phyloP scores from a whole-genome alignment of 441 rosid species.

The Gossypium aridum region DNA sequence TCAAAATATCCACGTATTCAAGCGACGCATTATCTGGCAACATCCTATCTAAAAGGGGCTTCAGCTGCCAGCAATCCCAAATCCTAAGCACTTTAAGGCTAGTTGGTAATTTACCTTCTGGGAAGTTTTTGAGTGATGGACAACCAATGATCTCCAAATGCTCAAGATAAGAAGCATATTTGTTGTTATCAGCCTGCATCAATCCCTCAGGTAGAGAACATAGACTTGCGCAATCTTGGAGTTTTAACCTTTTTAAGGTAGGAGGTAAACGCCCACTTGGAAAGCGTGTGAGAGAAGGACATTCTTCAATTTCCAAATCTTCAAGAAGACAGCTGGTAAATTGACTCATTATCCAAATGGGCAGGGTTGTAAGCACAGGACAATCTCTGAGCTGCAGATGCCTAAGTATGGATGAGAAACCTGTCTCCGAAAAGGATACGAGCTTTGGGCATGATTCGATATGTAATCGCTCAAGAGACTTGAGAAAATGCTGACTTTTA shows the following conservation, averaged over 20 bases:
- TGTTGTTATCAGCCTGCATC: slow-evolving; percentile 6
- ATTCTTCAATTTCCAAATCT: slow-evolving; percentile 3
- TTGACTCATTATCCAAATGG: neutral
- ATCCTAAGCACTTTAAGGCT: slow-evolving; percentile 14
- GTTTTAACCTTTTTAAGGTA: slow-evolving; percentile 8
- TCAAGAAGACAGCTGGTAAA: slow-evolving; percentile 1
- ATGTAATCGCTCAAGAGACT: neutral
- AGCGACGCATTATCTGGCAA: neutral
- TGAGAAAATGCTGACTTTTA: neutral
- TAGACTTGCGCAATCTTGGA: neutral
- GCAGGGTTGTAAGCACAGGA: neutral
- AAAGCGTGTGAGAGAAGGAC: slow-evolving; percentile 4
- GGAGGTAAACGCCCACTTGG: slow-evolving; percentile 11
- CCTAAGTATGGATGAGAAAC: neutral
- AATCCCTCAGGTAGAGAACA: slow-evolving; percentile 10
- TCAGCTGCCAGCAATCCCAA: slow-evolving; percentile 4
- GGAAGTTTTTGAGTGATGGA: slow-evolving; percentile 6
- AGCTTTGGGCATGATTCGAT: slow-evolving; percentile 1
- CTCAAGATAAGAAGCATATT: slow-evolving; percentile 1
- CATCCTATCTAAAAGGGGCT: slow-evolving; percentile 1
- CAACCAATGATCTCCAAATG: slow-evolving; percentile 5
- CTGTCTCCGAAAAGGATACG: neutral
- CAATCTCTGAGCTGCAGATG: slow-evolving; percentile 1
- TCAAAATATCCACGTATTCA: neutral
- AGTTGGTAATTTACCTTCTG: slow-evolving; percentile 12